Base-by-base conservation (phyloP, 2,329 filamentous ascomycete species). In the Dothideomycetes sp. region DNA sequence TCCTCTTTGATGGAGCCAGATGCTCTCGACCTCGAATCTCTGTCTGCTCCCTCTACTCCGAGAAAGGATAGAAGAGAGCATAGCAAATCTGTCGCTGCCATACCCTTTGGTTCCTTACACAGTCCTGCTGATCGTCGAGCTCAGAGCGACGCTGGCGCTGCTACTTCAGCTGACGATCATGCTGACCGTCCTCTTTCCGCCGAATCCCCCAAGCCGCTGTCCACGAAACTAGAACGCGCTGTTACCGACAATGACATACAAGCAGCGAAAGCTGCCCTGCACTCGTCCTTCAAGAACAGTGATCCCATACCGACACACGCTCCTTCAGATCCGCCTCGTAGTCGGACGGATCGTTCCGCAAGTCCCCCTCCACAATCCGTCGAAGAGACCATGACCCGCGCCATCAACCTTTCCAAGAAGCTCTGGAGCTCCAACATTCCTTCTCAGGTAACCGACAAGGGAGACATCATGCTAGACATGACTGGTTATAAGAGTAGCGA, bases 391-490 rank as follows among this genome's bases (percentile, higher is more conserved):
- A 73, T 94, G 44, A 78, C 85, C 46, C 78, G 91, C 49, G 91
- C 91, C 6, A 78, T 83, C 56, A 78, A 81, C 19, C 70, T 98
- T 9, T 94, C 89, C 8, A 84, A 85, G 57, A 88, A 88, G 59
- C 73, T 98, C 3, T 84, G 84, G 32, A 81, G 78, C 3, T 91
- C 84, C 33, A 95, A 96, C 56, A 96, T 98, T 45, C 86, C 87
- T 5, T 91, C 82, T 43, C 81, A 85, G 49, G 80, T 98, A n/a
- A 96, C 83, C 1, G 87, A 94, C 43, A 82, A 77, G 1, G 91
- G 91, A 12, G 91, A 98, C 61, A 68, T 98, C 41, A 96, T 96
- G 87, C 68, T 98, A 38, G 91, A 98, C 60, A 95, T 98, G 88
- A 88, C 87, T 0, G 86, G 86, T 1, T 95, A 94, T 65, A 96